Evolutionary conservation across 257 asterid species (phyloP).

Genomic region (Leonotis leonurus): DNA sequence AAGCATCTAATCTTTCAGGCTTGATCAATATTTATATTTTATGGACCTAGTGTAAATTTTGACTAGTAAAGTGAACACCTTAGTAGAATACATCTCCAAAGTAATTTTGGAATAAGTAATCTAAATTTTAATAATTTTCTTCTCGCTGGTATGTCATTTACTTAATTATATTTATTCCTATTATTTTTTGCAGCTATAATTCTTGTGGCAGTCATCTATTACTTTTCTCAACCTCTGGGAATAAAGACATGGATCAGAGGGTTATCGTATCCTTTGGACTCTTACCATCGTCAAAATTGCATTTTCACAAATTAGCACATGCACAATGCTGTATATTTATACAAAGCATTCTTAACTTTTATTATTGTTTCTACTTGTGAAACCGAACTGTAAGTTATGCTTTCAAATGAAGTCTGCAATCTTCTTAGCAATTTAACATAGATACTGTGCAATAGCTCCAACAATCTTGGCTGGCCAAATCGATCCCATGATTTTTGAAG

Average conservation of each 20-base stretch:
- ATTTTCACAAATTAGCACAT: background rate
- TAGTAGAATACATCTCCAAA: no score
- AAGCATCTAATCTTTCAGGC: no score
- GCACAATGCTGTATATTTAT: background rate
- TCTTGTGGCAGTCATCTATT: conserved; percentile 75
- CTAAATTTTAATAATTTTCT: no score
- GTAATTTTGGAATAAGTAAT: no score
- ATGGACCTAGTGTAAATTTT: background rate
- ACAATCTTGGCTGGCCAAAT: conserved; percentile 81
- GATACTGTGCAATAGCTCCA: conserved; percentile 91
- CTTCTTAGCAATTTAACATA: conserved; percentile 33
- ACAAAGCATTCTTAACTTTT: background rate
- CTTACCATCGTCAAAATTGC: background rate
- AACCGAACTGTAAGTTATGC: background rate
- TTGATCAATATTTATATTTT: background rate
- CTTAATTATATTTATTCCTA: background rate
- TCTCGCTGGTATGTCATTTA: background rate
- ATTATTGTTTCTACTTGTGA: background rate
- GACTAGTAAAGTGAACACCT: background rate
- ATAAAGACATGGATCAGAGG: conserved; percentile 67
- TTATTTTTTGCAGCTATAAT: conserved; percentile 59
- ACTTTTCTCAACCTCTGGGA: conserved; percentile 83
- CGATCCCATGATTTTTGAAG: conserved; percentile 91
- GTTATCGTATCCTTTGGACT: conserved; percentile 60
- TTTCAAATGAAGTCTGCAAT: conserved; percentile 8